Conservation (phyloP, 768 basidiomycete species). For the Suillus plorans region DNA sequence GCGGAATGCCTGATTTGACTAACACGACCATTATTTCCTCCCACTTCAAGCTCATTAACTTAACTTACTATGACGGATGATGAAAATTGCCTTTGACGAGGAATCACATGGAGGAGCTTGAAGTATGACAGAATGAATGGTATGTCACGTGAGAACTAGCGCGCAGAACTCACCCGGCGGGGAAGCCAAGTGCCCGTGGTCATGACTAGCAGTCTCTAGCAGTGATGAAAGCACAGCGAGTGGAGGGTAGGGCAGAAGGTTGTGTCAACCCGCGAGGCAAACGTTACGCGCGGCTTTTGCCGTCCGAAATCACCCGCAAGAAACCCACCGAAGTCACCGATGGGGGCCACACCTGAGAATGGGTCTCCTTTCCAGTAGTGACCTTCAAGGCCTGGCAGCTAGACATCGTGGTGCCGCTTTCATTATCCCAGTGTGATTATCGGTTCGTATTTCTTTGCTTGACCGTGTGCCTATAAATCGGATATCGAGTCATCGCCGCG, state of each 20-base stretch:
- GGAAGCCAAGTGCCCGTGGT: constrained; percentile 9
- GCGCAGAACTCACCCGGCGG: constrained; percentile 11
- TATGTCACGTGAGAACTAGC: constrained; percentile 23
- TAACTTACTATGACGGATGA: constrained; percentile 38
- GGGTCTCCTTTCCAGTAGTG: not conserved
- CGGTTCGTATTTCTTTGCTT: not conserved
- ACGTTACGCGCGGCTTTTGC: constrained; percentile 9
- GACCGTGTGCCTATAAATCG: not conserved
- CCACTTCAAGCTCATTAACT: not conserved
- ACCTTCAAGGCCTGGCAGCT: not conserved
- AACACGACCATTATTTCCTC: not conserved
- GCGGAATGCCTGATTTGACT: constrained; percentile 60
- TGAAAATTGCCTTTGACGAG: constrained; percentile 23
- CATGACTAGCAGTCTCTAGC: constrained; percentile 8
- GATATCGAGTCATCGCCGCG: not conserved
- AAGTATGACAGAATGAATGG: not conserved
- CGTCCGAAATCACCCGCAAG: constrained; percentile 13
- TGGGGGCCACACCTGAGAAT: not conserved
- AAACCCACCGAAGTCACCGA: not conserved
- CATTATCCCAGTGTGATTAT: not conserved
- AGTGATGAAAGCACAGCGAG: not conserved
- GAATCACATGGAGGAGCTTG: constrained; percentile 9
- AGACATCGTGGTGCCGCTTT: not conserved
- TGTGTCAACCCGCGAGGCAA: not conserved
- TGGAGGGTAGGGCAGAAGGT: not conserved